phyloP scores from a whole-genome alignment of 495 filamentous ascomycete species.

The Podospora appendiculata region DNA sequence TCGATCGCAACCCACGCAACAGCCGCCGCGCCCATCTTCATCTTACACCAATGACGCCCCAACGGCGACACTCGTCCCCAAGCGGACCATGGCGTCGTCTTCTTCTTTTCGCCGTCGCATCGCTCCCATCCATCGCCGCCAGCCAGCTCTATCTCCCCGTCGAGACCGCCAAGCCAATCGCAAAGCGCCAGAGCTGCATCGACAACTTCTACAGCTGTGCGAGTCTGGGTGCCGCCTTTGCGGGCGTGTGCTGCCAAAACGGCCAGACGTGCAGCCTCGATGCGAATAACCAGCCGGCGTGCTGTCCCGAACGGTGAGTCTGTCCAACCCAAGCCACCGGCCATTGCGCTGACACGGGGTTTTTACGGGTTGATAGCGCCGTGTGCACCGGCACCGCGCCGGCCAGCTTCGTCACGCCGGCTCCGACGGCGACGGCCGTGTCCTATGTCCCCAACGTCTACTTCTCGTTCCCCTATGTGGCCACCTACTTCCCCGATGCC shows the following conservation, averaged over 20 bases:
- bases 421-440: conserved; percentile 25
- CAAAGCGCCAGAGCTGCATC: conserved; percentile 22
- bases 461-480: conserved; percentile 61
- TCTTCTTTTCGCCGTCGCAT: conserved; percentile 4
- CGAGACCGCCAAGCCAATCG: conserved; percentile 15
- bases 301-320: conserved; percentile 38
- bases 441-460: conserved; percentile 44
- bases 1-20: too few species aligned
- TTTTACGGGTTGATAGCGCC: conserved; percentile 17
- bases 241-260: conserved; percentile 35
- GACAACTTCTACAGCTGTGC: conserved; percentile 38
- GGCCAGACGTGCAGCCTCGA: conserved; percentile 36
- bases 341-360: neutral
- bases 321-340: too few species aligned
- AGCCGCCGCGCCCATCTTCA: too few species aligned
- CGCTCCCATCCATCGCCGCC: conserved; percentile 11
- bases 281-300: conserved; percentile 32
- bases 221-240: conserved; percentile 27
- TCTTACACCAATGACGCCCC: too few species aligned
- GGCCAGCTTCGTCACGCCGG: conserved; percentile 36
- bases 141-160: conserved; percentile 20
- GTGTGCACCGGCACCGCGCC: conserved; percentile 40
- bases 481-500: conserved; percentile 56
- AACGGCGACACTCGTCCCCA: too few species aligned
- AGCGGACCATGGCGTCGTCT: neutral